These are phyloP conservation scores for Saccharomycodes ludwigii DNA, from an alignment of 805 yeast genomes.

Conservation along the genomic window DNA sequence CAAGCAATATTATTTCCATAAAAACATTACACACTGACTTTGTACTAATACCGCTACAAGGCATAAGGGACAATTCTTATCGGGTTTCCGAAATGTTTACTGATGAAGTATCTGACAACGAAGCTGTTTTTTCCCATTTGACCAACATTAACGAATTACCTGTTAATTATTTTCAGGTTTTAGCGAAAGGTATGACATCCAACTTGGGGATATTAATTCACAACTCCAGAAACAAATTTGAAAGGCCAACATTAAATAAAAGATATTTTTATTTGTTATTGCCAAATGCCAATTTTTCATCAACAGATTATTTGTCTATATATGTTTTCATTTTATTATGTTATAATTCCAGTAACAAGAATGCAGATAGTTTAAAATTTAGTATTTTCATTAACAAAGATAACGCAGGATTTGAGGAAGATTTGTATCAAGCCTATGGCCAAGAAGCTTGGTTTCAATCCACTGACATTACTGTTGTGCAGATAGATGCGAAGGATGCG, in stretches of 20 bases:
- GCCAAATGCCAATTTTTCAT: constrained; percentile 15
- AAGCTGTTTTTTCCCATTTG: constrained; percentile 18
- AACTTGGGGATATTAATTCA: constrained; percentile 16
- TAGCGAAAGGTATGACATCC: constrained; percentile 12
- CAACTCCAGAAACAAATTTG: constrained; percentile 14
- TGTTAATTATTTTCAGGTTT: constrained; percentile 14
- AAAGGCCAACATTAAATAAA: constrained; percentile 13
- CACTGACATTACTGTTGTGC: too few relatives aligned
- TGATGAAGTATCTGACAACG: too few relatives aligned
- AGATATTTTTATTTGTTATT: constrained; percentile 13
- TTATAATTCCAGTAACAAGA: too few relatives aligned
- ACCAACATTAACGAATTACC: constrained; percentile 20
- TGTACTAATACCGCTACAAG: constrained; percentile 17
- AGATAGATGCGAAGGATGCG: too few relatives aligned
- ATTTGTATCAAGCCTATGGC: too few relatives aligned
- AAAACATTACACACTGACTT: constrained; percentile 10
- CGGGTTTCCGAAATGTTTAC: too few relatives aligned
- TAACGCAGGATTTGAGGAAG: too few relatives aligned
- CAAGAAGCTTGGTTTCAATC: too few relatives aligned
- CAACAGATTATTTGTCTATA: constrained; percentile 19
- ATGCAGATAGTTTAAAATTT: too few relatives aligned
- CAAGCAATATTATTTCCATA: constrained; percentile 13
- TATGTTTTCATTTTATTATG: too few relatives aligned
- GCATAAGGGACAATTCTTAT: too few relatives aligned
- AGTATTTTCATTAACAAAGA: too few relatives aligned